Evolutionary conservation across 2,329 filamentous ascomycete genomes (phyloP), one percentile per base, ranked within the genome.

Genomic region (Arthrobotrys pseudoclavata): DNA sequence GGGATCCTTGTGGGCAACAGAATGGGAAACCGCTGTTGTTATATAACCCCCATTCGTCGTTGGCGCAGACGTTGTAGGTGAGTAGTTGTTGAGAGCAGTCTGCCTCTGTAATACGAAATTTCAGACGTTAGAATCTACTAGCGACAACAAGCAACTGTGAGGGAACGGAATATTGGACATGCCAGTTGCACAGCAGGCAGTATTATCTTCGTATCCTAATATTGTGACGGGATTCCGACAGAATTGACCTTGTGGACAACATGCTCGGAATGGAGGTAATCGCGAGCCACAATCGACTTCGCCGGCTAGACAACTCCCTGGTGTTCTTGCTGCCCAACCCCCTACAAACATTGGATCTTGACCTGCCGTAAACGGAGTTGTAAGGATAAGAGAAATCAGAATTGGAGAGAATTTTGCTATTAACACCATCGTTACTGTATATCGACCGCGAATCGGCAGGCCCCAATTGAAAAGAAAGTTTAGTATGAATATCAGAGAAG

Each of bases 21-120:
- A 76, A 76, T 48, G 63, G 70, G 24, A 63, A 76, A 3, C 70
- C 70, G 12, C 15, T 69, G 37, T 55, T 62, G 29, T 76, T 76
- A 24, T 69, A 76, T 10, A 76, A 18, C 6, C 47, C 15, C 70
- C 70, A 76, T 53, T 40, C 37, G 34, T 69, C 63, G 37, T 64
- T 20, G 7, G 63, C 70, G 47, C 70, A 76, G 34, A 76, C 47
- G 15, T 69, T 45, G 31, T 60, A 48, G 18, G 22, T 31, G 2
- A 24, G 24, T 3, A 76, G 24, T 15, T 76, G 45, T 29, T n/a
- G 31, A 4, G 70, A 69, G 15, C 70, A 76, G 31, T 76, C 70
- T 7, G 24, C 29, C 10, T 24, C 70, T 75, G 47, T 34, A 18
- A 12, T 64, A 13, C 20, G 9, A 31, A 31, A 7, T 31, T n/a